Percentiles rank a stretch among this genome's conserved stretches.
phyloP scores from a whole-genome alignment of 805 yeast species.

The Ogataea henricii region DNA sequence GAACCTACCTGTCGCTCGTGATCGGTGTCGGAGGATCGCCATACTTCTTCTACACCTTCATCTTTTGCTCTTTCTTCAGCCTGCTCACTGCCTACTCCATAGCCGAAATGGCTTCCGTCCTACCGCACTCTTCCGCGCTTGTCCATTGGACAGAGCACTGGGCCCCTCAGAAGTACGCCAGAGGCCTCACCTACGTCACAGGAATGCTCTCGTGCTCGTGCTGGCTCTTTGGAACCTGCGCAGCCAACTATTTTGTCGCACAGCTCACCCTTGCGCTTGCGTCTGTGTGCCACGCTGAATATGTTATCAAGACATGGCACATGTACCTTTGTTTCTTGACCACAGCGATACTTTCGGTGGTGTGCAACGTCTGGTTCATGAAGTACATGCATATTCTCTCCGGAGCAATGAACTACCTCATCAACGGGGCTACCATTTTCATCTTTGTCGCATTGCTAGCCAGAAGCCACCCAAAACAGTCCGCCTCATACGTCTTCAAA shows the following conservation, averaged over 20 bases:
- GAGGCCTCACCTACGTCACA: conserved; percentile 4
- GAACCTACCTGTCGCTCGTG: conserved; percentile 3
- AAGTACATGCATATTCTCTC: conserved; percentile 1
- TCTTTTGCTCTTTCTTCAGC: conserved; percentile 1
- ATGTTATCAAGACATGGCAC: conserved; percentile 5
- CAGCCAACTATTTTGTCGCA: not conserved
- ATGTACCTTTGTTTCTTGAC: conserved; percentile 1
- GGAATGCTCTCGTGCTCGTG: conserved; percentile 7
- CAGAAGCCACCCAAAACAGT: conserved; percentile 4
- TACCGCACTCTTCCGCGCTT: not conserved
- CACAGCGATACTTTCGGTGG: not conserved
- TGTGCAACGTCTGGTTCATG: not conserved
- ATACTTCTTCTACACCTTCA: conserved; percentile 2
- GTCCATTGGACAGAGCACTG: conserved; percentile 6
- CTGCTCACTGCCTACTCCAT: conserved; percentile 2
- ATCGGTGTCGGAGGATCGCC: conserved; percentile 7
- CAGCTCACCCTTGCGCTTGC: conserved; percentile 1
- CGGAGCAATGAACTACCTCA: conserved; percentile 3
- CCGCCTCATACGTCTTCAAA: conserved; percentile 1
- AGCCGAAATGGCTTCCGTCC: conserved; percentile 5
- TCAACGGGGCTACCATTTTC: conserved; percentile 5
- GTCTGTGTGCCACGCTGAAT: not conserved
- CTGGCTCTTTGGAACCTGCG: conserved; percentile 4
- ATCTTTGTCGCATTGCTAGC: conserved; percentile 4
- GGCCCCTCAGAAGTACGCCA: conserved; percentile 3